Base-by-base conservation (phyloP, 169 alveolate genomes). In the Gregarina niphandrodes region DNA sequence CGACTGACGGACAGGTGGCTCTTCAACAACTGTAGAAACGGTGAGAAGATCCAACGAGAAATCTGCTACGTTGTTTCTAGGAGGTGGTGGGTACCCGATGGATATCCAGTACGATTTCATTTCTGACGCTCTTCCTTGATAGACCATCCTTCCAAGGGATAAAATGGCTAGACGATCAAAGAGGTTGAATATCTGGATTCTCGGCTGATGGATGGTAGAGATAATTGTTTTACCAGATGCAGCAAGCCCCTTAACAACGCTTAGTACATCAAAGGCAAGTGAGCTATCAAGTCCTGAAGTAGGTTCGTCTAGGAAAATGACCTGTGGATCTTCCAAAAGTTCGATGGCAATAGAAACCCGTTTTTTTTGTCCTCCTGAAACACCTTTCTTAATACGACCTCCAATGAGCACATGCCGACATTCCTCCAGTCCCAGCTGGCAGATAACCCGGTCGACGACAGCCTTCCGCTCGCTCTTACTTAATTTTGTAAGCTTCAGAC, bases 341-440 rank as follows among this genome's bases (percentile, higher is more conserved):
- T 82, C 94, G 18, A 74, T 65, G 9, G 80, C 91, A 3, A 82
- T 70, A 9, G 84, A 68, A 18, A 75, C 70, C 37, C 94, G 47
- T 46, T 73, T 76, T 31, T 75, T 62, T 44, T 82, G 86, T 15
- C 94, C 94, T 2, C 89, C 89, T 0, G 86, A 70, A 0, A 80
- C 57, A 12, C 87, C 82, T 46, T 73, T 73, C 11, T 51, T 46
- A 16, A 43, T 24, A 29, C 49, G 62, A 44, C 56, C 58, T 0
- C 91, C 91, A 9, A 75, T 67, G 0, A 49, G 44, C 1, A 70
- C 62, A 40, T 70, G 61, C 53, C 45, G 42, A 23, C 61, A 42
- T 13, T 59, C 36, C 6, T 28, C 26, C 34, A 65, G 44, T 9
- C 38, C 38, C 2, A 41, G 38, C 16, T 24, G 18, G 2, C 3